Base-by-base conservation (phyloP, 2,329 filamentous ascomycete species). In the Aspergillus tanneri region DNA sequence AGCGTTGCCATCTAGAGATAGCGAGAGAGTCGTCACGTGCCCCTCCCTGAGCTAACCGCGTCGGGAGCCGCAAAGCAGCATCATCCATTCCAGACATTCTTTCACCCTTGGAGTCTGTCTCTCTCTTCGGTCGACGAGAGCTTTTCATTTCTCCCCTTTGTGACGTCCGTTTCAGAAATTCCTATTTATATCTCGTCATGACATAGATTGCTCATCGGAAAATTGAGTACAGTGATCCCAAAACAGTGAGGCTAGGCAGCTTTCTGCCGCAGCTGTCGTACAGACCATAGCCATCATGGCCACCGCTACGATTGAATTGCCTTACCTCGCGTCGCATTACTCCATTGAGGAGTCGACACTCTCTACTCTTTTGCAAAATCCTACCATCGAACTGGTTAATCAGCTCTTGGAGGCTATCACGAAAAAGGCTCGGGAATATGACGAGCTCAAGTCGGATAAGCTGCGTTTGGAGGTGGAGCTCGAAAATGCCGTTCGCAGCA, bases 391-490 rank as follows among this genome's bases (percentile, higher is more conserved):
- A 10, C 82, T 96, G 21, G 87, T 96, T 56, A 79, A 81, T 49
- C 76, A 81, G 34, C 77, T 99, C 43, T 79, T 99, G 32, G 77
- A 82, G 53, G 85, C 87, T 21, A 82, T 97, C 44, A 81, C 85
- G 19, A 74, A 77, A 23, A 96, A 93, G 69, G 90, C 88, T 27
- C 87, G 85, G 61, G 90, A 96, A 62, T 86, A 83, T 61, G 90
- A 96, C 65, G 81, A 84, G 30, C 74, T 96, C 32, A 89, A 86
- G 60, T 86, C 92, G 8, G 88, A 95, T 56, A 97, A 96, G 73
- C 79, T 96, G 36, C 86, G 89, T 58, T 77, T 88, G 37, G 90
- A 96, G 62, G 93, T 99, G 36, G 91, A 97, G 74, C 81, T 97
- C 6, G 93, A 99, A 69, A 93, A 90, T 69, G 87, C 86, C 14